These are phyloP conservation scores for Fagopyrum homotropicum DNA, from an alignment of 148 eudicot genomes.

Conservation along the genomic window DNA sequence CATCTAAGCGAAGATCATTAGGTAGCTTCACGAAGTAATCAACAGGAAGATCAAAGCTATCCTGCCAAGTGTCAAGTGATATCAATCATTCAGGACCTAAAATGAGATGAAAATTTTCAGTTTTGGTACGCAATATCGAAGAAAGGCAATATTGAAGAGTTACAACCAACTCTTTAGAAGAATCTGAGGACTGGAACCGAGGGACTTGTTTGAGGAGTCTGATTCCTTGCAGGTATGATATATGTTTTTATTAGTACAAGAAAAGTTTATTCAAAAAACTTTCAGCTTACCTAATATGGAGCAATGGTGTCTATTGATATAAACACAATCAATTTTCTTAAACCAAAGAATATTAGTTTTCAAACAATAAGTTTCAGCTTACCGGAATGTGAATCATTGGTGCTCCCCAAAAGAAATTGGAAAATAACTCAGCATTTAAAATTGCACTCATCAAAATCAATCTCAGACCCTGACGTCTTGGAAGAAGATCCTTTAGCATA, in stretches of 20 bases:
- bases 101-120: not conserved
- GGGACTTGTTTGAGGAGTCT: too few species aligned
- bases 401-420: conserved; percentile 77
- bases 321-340: not conserved
- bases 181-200: too few species aligned
- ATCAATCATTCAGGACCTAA: conserved; percentile 15
- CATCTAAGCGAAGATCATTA: conserved; percentile 85
- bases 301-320: too few species aligned
- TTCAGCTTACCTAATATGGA: too few species aligned
- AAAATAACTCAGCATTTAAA: conserved; percentile 90
- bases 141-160: not conserved
- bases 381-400: conserved; percentile 95
- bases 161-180: conserved; percentile 64
- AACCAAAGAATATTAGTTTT: not conserved
- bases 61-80: conserved; percentile 53
- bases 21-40: conserved; percentile 83
- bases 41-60: conserved; percentile 61
- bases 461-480: conserved; percentile 87
- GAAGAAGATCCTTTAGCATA: conserved; percentile 97
- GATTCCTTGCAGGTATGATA: not conserved
- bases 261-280: not conserved
- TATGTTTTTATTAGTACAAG: not conserved
- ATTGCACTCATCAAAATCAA: conserved; percentile 98
- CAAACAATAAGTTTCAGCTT: conserved; percentile 21
- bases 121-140: not conserved